phyloP scores from a whole-genome alignment of 345 rosid genomes.

The Brassica juncea region DNA sequence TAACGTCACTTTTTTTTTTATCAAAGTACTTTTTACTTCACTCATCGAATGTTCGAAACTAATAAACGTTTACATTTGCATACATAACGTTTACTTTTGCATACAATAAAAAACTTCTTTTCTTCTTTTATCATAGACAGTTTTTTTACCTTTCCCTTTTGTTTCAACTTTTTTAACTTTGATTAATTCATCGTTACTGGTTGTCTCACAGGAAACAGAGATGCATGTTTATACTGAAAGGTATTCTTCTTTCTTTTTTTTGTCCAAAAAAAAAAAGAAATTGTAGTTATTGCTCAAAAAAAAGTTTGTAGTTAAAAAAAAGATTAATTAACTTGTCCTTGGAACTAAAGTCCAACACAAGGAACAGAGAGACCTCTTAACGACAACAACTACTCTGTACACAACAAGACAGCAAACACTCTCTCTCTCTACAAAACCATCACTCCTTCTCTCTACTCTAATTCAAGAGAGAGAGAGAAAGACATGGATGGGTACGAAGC shows the following conservation, averaged over 20 bases:
- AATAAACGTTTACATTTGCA: slow-evolving; percentile 13
- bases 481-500: slow-evolving; percentile 92
- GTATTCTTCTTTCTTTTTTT: neutral
- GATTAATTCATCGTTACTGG: slow-evolving; percentile 21
- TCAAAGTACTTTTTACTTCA: neutral
- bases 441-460: slow-evolving; percentile 36
- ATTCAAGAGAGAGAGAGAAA: neutral
- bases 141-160: slow-evolving; percentile 29
- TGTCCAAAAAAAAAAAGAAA: too few species aligned
- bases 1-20: neutral
- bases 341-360: slow-evolving; percentile 35
- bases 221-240: slow-evolving; percentile 27
- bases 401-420: slow-evolving; percentile 45
- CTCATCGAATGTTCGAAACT: neutral
- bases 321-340: neutral
- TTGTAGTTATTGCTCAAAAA: neutral
- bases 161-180: slow-evolving; percentile 13
- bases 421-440: slow-evolving; percentile 37
- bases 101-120: neutral
- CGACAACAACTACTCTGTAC: slow-evolving; percentile 43
- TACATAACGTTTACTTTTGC: neutral
- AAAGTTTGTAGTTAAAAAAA: neutral
- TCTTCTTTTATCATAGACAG: slow-evolving; percentile 7
- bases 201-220: slow-evolving; percentile 52
- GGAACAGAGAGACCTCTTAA: slow-evolving; percentile 30